Evolutionary conservation across 2,329 filamentous ascomycete species (phyloP), one percentile per base, ranked within the genome.

Genomic region (Trichoderma atroviride): DNA sequence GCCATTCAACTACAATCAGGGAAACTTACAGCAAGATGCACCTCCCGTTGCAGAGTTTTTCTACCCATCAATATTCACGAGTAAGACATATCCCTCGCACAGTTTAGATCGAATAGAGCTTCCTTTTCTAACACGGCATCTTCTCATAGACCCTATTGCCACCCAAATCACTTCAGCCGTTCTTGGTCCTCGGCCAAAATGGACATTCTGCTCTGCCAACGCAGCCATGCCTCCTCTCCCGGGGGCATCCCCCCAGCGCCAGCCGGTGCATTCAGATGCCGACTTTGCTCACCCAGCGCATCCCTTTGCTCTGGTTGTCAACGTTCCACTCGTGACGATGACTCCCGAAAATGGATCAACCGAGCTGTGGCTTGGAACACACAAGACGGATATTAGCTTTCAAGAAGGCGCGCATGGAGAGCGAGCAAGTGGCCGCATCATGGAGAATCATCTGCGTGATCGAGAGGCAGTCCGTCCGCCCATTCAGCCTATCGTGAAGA

Each of bases 1-100:
- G 0, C 86, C 86, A 0, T 90, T 85, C 79, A 90, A 90, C 72
- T 89, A 89, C 74, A 89, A 89, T 73, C 83, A 83, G 59, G 86
- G 85, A 1, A 90, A 89, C 71, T 79, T 89, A 40, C 87, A 90
- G 71, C 88, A 90, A 74, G 87, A 89, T 71, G 81, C 88, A 0
- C 86, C 86, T 0, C 82, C 86, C 2, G 82, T 84, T 0, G 76
- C 78, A 0, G 76, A 85, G 55, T 84, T 81, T 71, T 87, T 88
- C 66, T 78, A 81, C 22, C 76, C 81, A 0, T 78, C 78, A 4
- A 85, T 89, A 31, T 88, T 89, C 68, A 75, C 84, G 13, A 90
- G 86, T 88, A 76, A 62, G 79, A 72, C 2, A 11, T n/a, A 9
- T 22, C 14, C 6, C 9, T 57, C 11, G 11, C 14, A 59, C 3